Conservation (phyloP, 805 yeast species). For the Ogataea paradorogensis region DNA sequence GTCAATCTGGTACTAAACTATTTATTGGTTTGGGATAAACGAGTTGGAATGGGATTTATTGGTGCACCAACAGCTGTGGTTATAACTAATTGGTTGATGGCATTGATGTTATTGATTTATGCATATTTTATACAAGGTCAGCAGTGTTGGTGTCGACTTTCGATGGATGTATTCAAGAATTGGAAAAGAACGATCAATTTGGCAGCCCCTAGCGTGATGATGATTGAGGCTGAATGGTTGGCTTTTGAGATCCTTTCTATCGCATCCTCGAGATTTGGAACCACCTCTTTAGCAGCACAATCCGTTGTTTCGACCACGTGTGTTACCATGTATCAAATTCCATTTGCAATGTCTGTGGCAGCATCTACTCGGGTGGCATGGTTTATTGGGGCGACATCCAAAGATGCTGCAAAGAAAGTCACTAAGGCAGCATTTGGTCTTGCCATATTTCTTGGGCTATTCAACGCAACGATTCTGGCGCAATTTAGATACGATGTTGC, state of each 20-base stretch:
- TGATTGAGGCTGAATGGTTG: constrained; percentile 59
- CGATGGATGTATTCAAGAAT: constrained; percentile 39
- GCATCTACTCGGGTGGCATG: constrained; percentile 57
- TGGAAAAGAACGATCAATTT: constrained; percentile 44
- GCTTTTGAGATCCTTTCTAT: constrained; percentile 57
- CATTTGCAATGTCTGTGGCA: constrained; percentile 58
- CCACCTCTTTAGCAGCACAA: constrained; percentile 39
- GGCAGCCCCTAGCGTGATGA: constrained; percentile 54
- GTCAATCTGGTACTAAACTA: constrained; percentile 47
- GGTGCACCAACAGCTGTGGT: constrained; percentile 63
- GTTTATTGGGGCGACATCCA: constrained; percentile 43
- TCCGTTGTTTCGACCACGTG: constrained; percentile 44
- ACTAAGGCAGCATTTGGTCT: constrained; percentile 35
- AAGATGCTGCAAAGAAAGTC: constrained; percentile 5
- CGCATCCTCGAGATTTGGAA: constrained; percentile 53
- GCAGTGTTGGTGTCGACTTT: constrained; percentile 51
- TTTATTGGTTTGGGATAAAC: constrained; percentile 41
- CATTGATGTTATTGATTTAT: constrained; percentile 39
- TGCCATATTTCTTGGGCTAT: constrained; percentile 39
- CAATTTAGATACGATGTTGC: constrained; percentile 44
- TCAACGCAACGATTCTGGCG: constrained; percentile 47
- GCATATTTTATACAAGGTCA: constrained; percentile 44
- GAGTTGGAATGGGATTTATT: constrained; percentile 49
- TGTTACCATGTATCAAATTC: constrained; percentile 51
- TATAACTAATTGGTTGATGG: constrained; percentile 59